phyloP scores from a whole-genome alignment of 352 stramenopile species.

The Phytophthora citricola region DNA sequence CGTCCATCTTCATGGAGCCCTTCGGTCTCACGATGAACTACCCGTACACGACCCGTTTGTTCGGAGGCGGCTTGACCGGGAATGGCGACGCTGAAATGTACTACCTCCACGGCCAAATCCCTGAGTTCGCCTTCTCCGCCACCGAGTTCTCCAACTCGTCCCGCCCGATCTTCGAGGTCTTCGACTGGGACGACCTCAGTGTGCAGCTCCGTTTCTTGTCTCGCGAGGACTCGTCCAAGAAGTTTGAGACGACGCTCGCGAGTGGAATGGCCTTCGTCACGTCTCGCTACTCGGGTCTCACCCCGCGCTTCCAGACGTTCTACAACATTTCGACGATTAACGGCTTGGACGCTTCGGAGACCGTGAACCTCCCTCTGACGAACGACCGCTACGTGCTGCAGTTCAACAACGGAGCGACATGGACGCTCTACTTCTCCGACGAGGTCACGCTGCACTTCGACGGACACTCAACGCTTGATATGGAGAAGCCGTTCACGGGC shows the following conservation, averaged over 20 bases:
- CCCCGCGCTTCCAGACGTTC: conserved; percentile 47
- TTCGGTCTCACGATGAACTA: conserved; percentile 66
- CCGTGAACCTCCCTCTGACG: conserved; percentile 34
- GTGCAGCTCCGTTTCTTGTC: conserved; percentile 57
- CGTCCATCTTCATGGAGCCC: conserved; percentile 42
- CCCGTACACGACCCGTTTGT: conserved; percentile 57
- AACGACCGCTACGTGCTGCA: conserved; percentile 57
- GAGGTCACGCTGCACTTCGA: conserved; percentile 45
- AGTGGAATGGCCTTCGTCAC: conserved; percentile 77
- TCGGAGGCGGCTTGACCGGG: conserved; percentile 51
- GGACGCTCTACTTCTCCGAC: conserved; percentile 62
- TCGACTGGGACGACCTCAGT: conserved; percentile 59
- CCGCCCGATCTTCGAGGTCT: conserved; percentile 44
- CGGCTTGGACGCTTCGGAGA: conserved; percentile 36
- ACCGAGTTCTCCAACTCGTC: conserved; percentile 51
- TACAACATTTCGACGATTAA: conserved; percentile 67
- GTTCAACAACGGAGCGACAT: conserved; percentile 57
- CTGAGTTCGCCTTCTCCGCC: conserved; percentile 62
- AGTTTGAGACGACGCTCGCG: conserved; percentile 55
- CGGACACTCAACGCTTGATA: conserved; percentile 43
- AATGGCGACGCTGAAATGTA: conserved; percentile 57
- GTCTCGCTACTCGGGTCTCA: conserved; percentile 53
- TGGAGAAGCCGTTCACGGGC: conserved; percentile 40
- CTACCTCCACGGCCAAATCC: conserved; percentile 54
- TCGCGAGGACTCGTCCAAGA: conserved; percentile 33